A percentile compares a stretch with the other conserved stretches of the same genome.
phyloP scores from a whole-genome alignment of 805 yeast genomes.

The Nakazawaea populi region DNA sequence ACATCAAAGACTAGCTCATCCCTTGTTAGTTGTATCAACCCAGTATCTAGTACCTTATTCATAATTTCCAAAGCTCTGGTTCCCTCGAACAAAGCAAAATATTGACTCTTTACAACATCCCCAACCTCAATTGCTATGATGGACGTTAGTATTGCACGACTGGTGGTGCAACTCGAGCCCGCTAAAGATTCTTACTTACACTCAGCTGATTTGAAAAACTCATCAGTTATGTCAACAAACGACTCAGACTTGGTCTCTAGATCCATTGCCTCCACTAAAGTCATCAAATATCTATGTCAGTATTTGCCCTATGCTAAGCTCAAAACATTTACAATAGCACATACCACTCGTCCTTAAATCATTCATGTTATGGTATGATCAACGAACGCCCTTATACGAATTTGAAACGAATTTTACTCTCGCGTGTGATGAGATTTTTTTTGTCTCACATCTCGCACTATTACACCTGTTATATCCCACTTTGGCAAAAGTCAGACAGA shows the following conservation, averaged over 20 bases:
- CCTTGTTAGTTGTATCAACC: conserved; percentile 42
- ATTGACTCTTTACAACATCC: conserved; percentile 50
- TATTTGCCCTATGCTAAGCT: neutral
- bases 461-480: too few species aligned
- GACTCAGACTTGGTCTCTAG: conserved; percentile 1
- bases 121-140: conserved; percentile 35
- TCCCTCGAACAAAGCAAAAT: conserved; percentile 71
- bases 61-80: conserved; percentile 81
- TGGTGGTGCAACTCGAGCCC: too few species aligned
- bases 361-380: neutral
- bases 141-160: conserved; percentile 4
- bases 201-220: conserved; percentile 35
- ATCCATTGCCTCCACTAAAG: neutral
- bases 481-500: too few species aligned
- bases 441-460: neutral
- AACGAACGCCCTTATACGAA: too few species aligned
- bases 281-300: neutral
- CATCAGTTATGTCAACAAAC: conserved; percentile 49
- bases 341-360: neutral
- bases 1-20: conserved; percentile 45
- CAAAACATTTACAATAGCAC: neutral
- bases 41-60: conserved; percentile 73
- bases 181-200: conserved; percentile 1
- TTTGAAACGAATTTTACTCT: neutral
- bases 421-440: neutral